Conservation (phyloP, 23 red algal species). For the Gracilaria caudata region DNA sequence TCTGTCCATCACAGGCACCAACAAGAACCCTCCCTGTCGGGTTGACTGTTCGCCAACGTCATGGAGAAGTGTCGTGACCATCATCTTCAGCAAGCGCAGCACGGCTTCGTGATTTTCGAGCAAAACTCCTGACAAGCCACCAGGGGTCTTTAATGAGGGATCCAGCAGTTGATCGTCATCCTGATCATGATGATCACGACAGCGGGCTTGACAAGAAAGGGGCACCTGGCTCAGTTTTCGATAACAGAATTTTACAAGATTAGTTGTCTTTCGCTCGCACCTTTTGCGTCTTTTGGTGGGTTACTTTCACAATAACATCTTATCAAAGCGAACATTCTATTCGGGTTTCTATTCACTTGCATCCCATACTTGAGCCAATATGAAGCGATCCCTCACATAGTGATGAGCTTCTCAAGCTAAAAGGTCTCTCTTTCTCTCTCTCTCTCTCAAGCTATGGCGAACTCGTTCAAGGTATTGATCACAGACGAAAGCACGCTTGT, state of each 20-base stretch:
- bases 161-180: too few relatives aligned
- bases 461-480: neutral
- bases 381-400: too few relatives aligned
- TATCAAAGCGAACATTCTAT: neutral
- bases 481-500: neutral
- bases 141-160: too few relatives aligned
- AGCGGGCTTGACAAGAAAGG: neutral
- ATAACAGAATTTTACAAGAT: slow-evolving; percentile 2
- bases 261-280: neutral
- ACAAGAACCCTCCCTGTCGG: too few relatives aligned
- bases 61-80: neutral
- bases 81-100: neutral
- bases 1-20: too few relatives aligned
- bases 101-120: neutral
- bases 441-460: neutral
- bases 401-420: too few relatives aligned
- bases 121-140: neutral
- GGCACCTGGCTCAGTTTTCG: neutral
- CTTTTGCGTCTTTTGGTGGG: neutral
- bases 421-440: too few relatives aligned
- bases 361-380: neutral
- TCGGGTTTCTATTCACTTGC: neutral
- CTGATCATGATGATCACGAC: too few relatives aligned
- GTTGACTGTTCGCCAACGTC: neutral
- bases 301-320: neutral